These are phyloP conservation scores for Trichocladium antarcticum DNA, from an alignment of 495 filamentous ascomycete genomes.

Conservation along the genomic window DNA sequence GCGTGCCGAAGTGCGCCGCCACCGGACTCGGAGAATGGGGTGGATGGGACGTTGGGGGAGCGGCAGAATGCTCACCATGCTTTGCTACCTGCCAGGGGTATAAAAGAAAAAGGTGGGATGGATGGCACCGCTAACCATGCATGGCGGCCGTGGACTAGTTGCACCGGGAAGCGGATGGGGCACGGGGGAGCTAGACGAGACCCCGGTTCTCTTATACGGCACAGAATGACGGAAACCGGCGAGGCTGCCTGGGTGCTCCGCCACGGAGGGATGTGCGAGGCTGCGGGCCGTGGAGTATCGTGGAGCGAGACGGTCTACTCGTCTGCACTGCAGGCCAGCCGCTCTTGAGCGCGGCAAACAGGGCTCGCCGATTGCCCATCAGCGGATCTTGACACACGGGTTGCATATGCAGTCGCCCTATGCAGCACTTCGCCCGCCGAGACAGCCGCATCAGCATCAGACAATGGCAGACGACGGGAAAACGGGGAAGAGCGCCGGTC, in stretches of 20 bases:
- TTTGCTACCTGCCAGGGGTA: not conserved
- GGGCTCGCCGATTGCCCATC: conserved; percentile 11
- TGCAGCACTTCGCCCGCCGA: conserved; percentile 1
- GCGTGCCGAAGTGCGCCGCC: too few species aligned
- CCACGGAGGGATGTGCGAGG: conserved; percentile 1
- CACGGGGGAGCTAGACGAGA: not conserved
- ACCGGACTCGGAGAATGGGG: not conserved
- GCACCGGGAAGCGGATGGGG: not conserved
- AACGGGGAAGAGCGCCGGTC: conserved; percentile 11
- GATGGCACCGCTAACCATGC: not conserved
- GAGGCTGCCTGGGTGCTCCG: not conserved
- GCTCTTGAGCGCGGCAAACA: not conserved
- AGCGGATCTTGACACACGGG: conserved; percentile 13
- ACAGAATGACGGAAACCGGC: not conserved
- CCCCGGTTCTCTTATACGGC: not conserved
- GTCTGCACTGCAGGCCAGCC: not conserved
- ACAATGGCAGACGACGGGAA: not conserved
- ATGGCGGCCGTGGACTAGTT: not conserved
- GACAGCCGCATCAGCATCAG: conserved; percentile 3
- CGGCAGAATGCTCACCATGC: not conserved
- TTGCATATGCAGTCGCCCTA: conserved; percentile 4
- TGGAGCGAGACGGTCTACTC: too few species aligned
- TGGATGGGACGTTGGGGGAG: not conserved
- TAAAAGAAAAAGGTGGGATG: not conserved
- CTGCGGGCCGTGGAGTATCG: not conserved